Evolutionary conservation across 2,329 filamentous ascomycete species (phyloP), one percentile per base, ranked within the genome.

Genomic region (Tolypocladium amazonense): DNA sequence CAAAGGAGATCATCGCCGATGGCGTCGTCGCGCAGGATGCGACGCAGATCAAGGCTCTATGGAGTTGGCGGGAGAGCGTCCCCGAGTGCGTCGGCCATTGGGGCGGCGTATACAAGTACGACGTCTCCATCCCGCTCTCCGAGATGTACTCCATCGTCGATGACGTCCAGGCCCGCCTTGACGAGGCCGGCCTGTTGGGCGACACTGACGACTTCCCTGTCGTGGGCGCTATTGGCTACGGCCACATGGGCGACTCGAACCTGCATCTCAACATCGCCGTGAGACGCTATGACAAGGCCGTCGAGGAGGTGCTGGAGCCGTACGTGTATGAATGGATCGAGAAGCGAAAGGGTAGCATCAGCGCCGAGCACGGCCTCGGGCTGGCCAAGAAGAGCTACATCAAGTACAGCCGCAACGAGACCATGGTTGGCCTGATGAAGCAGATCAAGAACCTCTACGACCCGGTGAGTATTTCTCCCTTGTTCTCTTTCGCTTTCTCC

Each of bases 281-380:
- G 23, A 80, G 92, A 62, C 79, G 87, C 62, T 97, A 94, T 74
- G 90, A 94, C 74, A 89, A 92, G 75, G 80, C 84, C 60, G 90
- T 99, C 33, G 94, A 99, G 77, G 84, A 89, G 74, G 80, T 84
- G 33, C 81, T 99, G 45, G 94, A 99, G 78, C 94, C 95, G 0
- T 99, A 89, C 76, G 90, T 99, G 30, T 99, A 97, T 71, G 92
- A 99, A 77, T 99, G 94, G 94, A 93, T 97, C 65, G 81, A 87
- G 68, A 85, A 90, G 77, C 83, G 89, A 55, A 88, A 88, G 63
- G 94, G 94, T 62, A 97, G 92, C 74, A 97, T 99, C 75, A 96
- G 92, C 70, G 94, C 94, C 56, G 94, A 99, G 77, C 94, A 99
- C 72, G 94, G 94, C 4, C 77, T 99, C 47, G 94, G 94, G 20